Evolutionary conservation across 148 eudicot species (phyloP).

Genomic region (Mesembryanthemum crystallinum): DNA sequence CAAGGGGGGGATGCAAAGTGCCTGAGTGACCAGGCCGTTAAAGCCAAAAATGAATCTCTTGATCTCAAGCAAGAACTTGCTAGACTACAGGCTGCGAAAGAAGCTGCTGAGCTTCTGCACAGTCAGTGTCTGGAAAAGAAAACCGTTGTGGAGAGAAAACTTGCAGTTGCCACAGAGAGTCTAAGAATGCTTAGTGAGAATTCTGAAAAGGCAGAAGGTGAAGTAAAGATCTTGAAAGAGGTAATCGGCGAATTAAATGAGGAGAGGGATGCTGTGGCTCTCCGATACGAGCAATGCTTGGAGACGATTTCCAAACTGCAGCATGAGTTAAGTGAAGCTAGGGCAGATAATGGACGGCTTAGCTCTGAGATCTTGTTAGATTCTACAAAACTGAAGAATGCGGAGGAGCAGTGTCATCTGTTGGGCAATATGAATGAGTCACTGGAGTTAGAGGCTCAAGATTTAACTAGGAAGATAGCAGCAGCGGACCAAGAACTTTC

Average conservation of each 20-base stretch:
- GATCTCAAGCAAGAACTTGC: constrained; percentile 51
- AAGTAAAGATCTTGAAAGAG: constrained; percentile 51
- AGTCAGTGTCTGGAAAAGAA: constrained; percentile 50
- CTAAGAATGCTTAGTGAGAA: constrained; percentile 37
- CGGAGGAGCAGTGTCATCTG: constrained; percentile 52
- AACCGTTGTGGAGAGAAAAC: constrained; percentile 51
- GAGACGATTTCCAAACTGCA: constrained; percentile 60
- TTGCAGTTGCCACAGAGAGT: constrained; percentile 44
- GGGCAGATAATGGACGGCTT: constrained; percentile 52
- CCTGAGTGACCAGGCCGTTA: constrained; percentile 36
- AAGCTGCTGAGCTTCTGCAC: constrained; percentile 42
- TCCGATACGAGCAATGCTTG: constrained; percentile 53
- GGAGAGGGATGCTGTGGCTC: constrained; percentile 53
- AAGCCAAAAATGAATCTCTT: constrained; percentile 49
- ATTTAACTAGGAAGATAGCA: constrained; percentile 48
- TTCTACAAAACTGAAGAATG: constrained; percentile 48
- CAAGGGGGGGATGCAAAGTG: constrained; percentile 43
- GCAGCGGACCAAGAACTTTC: constrained; percentile 62
- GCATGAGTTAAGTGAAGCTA: constrained; percentile 49
- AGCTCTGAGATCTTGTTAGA: constrained; percentile 45
- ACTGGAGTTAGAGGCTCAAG: constrained; percentile 59
- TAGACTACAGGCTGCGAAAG: constrained; percentile 54
- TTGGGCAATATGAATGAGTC: constrained; percentile 61
- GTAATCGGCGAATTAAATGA: constrained; percentile 44
- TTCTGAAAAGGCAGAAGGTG: constrained; percentile 56